A percentile compares a stretch with the other conserved stretches of the same genome.
Conservation (phyloP, 768 basidiomycete genomes). For the Thelephora ganbajun region DNA sequence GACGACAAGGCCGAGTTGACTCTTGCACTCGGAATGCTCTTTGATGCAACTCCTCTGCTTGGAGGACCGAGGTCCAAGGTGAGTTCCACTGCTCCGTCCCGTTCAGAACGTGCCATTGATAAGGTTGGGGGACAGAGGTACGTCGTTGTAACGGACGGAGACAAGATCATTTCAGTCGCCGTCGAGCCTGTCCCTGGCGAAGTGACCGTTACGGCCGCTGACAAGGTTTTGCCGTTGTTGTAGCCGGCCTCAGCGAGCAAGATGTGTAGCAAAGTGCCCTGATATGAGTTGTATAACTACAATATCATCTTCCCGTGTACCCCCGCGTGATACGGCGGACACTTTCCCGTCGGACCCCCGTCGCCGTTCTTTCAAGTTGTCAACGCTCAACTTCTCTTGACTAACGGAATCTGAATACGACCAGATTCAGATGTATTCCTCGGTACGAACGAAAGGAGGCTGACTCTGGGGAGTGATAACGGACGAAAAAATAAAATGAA, state of each 20-base stretch:
- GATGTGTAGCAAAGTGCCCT: too few relatives aligned
- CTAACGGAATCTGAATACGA: too few relatives aligned
- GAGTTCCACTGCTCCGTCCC: not conserved
- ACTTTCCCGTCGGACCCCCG: too few relatives aligned
- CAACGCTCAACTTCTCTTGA: too few relatives aligned
- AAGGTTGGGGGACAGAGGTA: slow-evolving; percentile 30
- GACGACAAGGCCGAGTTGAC: slow-evolving; percentile 43
- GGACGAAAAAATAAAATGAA: too few relatives aligned
- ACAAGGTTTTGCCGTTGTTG: slow-evolving; percentile 22
- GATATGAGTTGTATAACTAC: too few relatives aligned
- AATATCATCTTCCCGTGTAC: too few relatives aligned
- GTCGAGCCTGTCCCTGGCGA: slow-evolving; percentile 26
- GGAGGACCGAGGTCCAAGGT: slow-evolving; percentile 53
- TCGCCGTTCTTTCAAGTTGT: too few relatives aligned
- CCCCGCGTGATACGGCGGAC: too few relatives aligned
- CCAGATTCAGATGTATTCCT: too few relatives aligned
- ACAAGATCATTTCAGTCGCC: slow-evolving; percentile 48
- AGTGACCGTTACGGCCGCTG: slow-evolving; percentile 29
- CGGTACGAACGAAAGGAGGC: too few relatives aligned
- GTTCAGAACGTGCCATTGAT: slow-evolving; percentile 14
- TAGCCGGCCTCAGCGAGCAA: slow-evolving; percentile 1
- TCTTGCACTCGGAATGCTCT: slow-evolving; percentile 26
- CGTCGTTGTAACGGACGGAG: slow-evolving; percentile 51
- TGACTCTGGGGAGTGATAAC: too few relatives aligned
- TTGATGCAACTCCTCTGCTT: slow-evolving; percentile 38